These are phyloP conservation scores for Omphalea diandra DNA, from an alignment of 441 rosid genomes.

Conservation along the genomic window DNA sequence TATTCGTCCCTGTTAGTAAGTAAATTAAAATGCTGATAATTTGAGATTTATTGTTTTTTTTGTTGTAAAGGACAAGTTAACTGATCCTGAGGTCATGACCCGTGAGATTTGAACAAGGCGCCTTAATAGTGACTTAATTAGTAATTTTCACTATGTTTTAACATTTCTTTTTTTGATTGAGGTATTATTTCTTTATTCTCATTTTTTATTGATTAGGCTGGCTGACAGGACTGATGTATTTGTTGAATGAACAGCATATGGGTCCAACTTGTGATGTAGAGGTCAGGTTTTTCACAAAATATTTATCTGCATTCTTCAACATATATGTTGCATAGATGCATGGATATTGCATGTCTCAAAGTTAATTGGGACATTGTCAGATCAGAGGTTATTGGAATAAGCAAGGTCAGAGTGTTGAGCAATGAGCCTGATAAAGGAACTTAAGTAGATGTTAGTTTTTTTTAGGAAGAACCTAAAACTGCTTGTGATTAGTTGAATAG, in stretches of 20 bases:
- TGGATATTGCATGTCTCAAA: conserved; percentile 1
- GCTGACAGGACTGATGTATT: conserved; percentile 74
- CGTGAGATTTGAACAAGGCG: too few species aligned
- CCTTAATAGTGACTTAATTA: conserved; percentile 3
- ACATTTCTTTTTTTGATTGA: conserved; percentile 25
- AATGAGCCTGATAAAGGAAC: not conserved
- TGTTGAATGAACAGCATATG: conserved; percentile 86
- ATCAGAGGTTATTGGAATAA: conserved; percentile 4
- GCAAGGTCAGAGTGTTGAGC: not conserved
- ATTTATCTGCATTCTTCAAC: not conserved
- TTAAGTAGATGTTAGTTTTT: not conserved
- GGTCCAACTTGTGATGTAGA: conserved; percentile 61
- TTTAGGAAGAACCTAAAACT: too few species aligned
- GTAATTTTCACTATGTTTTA: conserved; percentile 6
- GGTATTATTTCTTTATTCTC: conserved; percentile 47
- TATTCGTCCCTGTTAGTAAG: not conserved
- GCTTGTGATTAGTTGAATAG: too few species aligned
- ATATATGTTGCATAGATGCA: not conserved
- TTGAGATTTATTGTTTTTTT: not conserved
- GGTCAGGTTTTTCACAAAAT: conserved; percentile 59
- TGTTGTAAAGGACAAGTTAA: not conserved
- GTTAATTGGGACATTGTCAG: not conserved
- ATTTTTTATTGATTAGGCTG: conserved; percentile 66
- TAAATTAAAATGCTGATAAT: not conserved
- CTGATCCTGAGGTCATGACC: conserved; percentile 2